Conservation (phyloP, 768 basidiomycete species). For the Sarcomyxa edulis region DNA sequence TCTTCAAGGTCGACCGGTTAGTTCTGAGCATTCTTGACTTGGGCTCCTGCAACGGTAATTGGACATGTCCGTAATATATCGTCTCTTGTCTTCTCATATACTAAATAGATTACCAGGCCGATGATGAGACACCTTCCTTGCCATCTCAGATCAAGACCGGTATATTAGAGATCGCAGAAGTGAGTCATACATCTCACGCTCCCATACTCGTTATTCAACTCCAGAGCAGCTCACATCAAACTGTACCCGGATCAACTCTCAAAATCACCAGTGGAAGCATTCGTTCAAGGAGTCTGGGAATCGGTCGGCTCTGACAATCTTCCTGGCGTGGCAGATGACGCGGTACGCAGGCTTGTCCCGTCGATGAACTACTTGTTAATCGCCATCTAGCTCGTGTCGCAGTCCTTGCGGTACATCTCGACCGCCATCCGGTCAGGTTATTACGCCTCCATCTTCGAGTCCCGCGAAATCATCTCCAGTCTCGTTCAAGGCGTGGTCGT, state of each 20-base stretch:
- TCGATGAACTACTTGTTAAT: too few relatives aligned
- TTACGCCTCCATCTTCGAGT: constrained; percentile 77
- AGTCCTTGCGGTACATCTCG: constrained; percentile 86
- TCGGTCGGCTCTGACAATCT: constrained; percentile 71
- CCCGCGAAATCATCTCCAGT: constrained; percentile 72
- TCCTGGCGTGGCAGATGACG: constrained; percentile 69
- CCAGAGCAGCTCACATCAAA: constrained; percentile 69
- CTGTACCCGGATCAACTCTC: constrained; percentile 75
- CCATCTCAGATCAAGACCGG: constrained; percentile 86
- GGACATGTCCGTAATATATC: constrained; percentile 74
- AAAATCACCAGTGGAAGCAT: constrained; percentile 56
- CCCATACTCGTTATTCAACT: neutral
- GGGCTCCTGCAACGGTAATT: constrained; percentile 66
- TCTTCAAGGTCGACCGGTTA: constrained; percentile 70
- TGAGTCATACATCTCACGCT: constrained; percentile 19
- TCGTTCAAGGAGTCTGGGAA: constrained; percentile 91
- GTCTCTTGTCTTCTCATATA: too few relatives aligned
- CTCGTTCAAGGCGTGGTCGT: constrained; percentile 89
- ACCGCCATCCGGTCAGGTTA: constrained; percentile 87
- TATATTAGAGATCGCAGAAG: constrained; percentile 89
- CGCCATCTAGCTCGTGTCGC: constrained; percentile 73
- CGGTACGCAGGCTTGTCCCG: constrained; percentile 38
- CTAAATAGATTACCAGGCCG: too few relatives aligned
- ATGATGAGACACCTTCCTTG: constrained; percentile 80
- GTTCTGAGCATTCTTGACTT: constrained; percentile 77